phyloP scores from a whole-genome alignment of 1,284 basidiomycete species.

The Trichosporon inkin region DNA sequence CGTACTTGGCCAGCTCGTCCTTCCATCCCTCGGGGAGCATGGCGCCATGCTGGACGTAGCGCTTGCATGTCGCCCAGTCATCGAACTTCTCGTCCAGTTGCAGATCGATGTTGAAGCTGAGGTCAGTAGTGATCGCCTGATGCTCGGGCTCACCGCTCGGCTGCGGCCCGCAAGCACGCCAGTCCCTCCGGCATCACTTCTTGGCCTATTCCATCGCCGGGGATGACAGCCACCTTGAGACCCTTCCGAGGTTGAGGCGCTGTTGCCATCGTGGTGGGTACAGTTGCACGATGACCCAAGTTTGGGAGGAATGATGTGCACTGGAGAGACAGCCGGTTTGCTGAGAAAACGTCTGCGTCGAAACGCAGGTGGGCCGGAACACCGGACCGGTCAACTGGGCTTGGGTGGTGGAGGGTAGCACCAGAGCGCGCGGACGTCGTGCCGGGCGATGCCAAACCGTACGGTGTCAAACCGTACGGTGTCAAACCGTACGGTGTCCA shows the following conservation, averaged over 20 bases:
- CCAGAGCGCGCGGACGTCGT: too few species aligned
- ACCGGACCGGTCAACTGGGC: too few species aligned
- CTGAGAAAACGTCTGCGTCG: too few species aligned
- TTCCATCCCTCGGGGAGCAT: constrained; percentile 55
- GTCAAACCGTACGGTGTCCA: too few species aligned
- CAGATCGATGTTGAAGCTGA: constrained; percentile 56
- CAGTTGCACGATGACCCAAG: too few species aligned
- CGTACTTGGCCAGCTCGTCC: constrained; percentile 65
- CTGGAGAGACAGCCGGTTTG: too few species aligned
- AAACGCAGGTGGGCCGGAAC: too few species aligned
- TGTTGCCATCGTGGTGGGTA: too few species aligned
- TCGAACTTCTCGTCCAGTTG: constrained; percentile 27
- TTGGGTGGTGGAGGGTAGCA: too few species aligned
- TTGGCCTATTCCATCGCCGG: constrained; percentile 88
- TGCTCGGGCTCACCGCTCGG: neutral
- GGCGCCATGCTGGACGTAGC: constrained; percentile 42
- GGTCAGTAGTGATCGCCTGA: neutral
- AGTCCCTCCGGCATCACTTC: constrained; percentile 42
- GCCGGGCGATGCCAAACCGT: too few species aligned
- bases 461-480: too few species aligned
- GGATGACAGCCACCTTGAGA: constrained; percentile 72
- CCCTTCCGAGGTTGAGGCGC: constrained; percentile 48
- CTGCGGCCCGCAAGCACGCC: neutral
- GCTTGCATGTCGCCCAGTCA: constrained; percentile 33
- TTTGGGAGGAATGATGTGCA: too few species aligned